phyloP scores from a whole-genome alignment of 1,139 yeast genomes.

The Lizanozyma gosingica region DNA sequence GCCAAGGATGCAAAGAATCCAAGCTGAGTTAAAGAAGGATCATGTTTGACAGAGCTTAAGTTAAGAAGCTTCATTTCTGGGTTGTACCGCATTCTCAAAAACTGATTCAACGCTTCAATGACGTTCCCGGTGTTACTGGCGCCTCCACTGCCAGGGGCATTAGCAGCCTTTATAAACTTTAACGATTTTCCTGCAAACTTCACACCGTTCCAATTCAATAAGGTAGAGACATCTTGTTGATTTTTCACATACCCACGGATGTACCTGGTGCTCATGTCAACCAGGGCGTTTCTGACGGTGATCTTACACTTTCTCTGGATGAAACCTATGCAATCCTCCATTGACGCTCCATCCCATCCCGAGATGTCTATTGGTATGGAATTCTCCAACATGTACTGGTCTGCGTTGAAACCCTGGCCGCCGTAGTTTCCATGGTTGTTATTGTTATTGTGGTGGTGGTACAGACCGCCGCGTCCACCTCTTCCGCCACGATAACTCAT shows the following conservation, averaged over 20 bases:
- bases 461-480: constrained; percentile 20
- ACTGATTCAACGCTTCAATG: constrained; percentile 51
- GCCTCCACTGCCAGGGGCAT: constrained; percentile 8
- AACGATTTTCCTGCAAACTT: constrained; percentile 72
- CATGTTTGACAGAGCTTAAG: constrained; percentile 58
- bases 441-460: constrained; percentile 3
- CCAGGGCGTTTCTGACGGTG: constrained; percentile 37
- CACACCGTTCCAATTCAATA: constrained; percentile 63
- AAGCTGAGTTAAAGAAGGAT: constrained; percentile 47
- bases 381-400: constrained; percentile 25
- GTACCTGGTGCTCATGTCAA: constrained; percentile 35
- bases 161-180: constrained; percentile 37
- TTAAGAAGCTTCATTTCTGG: constrained; percentile 59
- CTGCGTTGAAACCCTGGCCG: constrained; percentile 17
- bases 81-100: constrained; percentile 61
- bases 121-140: constrained; percentile 29
- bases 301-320: constrained; percentile 60
- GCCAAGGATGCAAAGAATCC: constrained; percentile 62
- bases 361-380: constrained; percentile 49
- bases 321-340: constrained; percentile 60
- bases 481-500: constrained; percentile 42
- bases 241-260: constrained; percentile 51
- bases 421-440: constrained; percentile 11
- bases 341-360: constrained; percentile 78
- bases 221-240: constrained; percentile 47